phyloP scores from a whole-genome alignment of 305 asterid genomes.

The Caryopteris hybrid region DNA sequence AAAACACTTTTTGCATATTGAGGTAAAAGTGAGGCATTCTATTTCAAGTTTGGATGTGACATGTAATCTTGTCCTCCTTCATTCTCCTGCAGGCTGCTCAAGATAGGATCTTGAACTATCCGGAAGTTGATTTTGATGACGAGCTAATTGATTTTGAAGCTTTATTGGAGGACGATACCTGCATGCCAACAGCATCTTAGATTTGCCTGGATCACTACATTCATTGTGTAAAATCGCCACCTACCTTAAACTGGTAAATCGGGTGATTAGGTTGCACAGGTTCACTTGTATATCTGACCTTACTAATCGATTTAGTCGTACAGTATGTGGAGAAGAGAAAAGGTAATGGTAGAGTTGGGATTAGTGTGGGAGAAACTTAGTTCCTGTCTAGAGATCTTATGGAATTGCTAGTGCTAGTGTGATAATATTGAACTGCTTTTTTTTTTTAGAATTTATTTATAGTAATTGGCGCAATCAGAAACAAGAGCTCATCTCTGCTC shows the following conservation, averaged over 20 bases:
- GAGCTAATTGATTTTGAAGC: slow-evolving; percentile 70
- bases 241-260: slow-evolving; percentile 21
- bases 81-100: slow-evolving; percentile 51
- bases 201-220: not conserved
- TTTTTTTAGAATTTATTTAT: not conserved
- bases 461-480: slow-evolving; percentile 39
- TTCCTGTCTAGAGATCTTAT: slow-evolving; percentile 1
- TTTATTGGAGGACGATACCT: slow-evolving; percentile 62
- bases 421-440: slow-evolving; percentile 1
- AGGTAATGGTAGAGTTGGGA: slow-evolving; percentile 5
- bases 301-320: slow-evolving; percentile 17
- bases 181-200: slow-evolving; percentile 43
- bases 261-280: slow-evolving; percentile 41
- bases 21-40: not conserved
- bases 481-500: too few species aligned
- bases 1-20: not conserved
- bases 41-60: not conserved
- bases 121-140: slow-evolving; percentile 51
- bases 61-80: not conserved
- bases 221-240: slow-evolving; percentile 11
- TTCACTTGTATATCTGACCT: slow-evolving; percentile 31
- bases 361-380: slow-evolving; percentile 2
- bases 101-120: slow-evolving; percentile 43
- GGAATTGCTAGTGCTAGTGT: slow-evolving; percentile 10
- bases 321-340: slow-evolving; percentile 18